Base-by-base conservation (phyloP, 2,329 filamentous ascomycete genomes). In the Penicillium sp. region DNA sequence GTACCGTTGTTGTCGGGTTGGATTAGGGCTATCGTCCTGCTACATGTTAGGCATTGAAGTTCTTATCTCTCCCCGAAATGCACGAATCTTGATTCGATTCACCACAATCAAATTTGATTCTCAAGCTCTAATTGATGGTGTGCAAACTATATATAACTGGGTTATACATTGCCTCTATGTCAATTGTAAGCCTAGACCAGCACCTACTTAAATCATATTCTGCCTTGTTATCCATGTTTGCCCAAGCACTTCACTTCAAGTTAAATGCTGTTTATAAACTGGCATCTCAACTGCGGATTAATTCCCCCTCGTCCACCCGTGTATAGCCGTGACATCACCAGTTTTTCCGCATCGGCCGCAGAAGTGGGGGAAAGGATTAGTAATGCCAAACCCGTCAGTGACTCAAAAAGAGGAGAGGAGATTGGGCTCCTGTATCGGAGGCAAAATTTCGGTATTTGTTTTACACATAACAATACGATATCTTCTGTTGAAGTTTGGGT, bases 1-100 rank as follows among this genome's bases (percentile, higher is more conserved):
- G 66, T 56, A 67, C 64, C 3, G 63, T 51, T 11, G 52, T 66
- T 52, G 11, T 41, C 15, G 35, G 35, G 35, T 41, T 41, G 35
- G 35, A 41, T 11, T 41, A 41, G 35, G 35, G 35, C 11, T 15
- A 13, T 11, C 5, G 2, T 41, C 13, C 5, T 41, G 1, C 11
- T 41, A 6, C 26, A 26, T 26, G 5, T 26, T 26, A 5, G 26
- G 5, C 26, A 26, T 26, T 3, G 5, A 26, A 6, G 26, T 26
- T 26, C 5, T 6, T 6, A 26, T 26, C 5, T 26, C 26, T 26
- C 26, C 26, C 26, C 26, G 26, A 26, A 26, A 6, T 6, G 26
- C 26, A 26, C 26, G 3, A 26, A 4, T 26, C 26, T 26, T 26
- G 26, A 5, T 21, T 21, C 21, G 21, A 21, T 21, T 21, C 21